Conservation (phyloP, 2,329 filamentous ascomycete species). For the Microthyrium microscopicum region DNA sequence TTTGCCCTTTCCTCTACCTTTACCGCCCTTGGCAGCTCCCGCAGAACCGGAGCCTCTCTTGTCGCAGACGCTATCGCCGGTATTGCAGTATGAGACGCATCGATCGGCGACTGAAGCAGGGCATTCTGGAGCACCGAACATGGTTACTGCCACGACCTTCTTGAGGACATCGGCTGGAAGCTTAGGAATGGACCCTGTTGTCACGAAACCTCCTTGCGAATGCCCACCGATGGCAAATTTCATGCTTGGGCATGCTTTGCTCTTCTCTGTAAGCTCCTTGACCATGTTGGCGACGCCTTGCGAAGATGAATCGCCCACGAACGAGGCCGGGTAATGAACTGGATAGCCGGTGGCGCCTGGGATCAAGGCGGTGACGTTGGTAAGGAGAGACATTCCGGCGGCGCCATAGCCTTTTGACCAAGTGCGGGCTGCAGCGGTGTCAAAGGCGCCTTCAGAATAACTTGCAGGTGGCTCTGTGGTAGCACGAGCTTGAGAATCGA, state of each 20-base stretch:
- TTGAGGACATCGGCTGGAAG: slow-evolving; percentile 1
- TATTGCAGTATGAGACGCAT: slow-evolving; percentile 6
- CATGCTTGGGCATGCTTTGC: slow-evolving; percentile 1
- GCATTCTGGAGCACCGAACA: slow-evolving; percentile 5
- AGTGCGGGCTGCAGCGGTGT: neutral
- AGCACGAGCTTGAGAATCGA: slow-evolving; percentile 5
- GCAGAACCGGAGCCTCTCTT: neutral
- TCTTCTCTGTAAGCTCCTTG: neutral
- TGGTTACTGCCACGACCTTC: slow-evolving; percentile 3
- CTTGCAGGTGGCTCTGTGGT: slow-evolving; percentile 3
- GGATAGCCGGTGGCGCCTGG: slow-evolving; percentile 17
- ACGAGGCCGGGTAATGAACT: slow-evolving; percentile 6
- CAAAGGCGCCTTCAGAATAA: neutral
- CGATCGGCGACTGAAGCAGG: neutral
- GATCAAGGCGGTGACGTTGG: slow-evolving; percentile 19
- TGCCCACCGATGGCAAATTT: slow-evolving; percentile 7
- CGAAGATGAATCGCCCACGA: neutral
- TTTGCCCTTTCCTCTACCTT: too few relatives aligned
- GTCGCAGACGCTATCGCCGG: slow-evolving; percentile 1
- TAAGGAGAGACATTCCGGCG: slow-evolving; percentile 6
- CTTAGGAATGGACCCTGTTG: slow-evolving; percentile 1
- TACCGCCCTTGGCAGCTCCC: neutral
- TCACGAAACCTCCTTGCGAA: slow-evolving; percentile 5
- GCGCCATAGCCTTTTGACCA: slow-evolving; percentile 8
- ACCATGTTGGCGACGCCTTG: slow-evolving; percentile 4